Percentiles rank a stretch among this genome's conserved stretches.
Conservation (phyloP, 2,329 filamentous ascomycete species). For the Aureobasidium uvarum region DNA sequence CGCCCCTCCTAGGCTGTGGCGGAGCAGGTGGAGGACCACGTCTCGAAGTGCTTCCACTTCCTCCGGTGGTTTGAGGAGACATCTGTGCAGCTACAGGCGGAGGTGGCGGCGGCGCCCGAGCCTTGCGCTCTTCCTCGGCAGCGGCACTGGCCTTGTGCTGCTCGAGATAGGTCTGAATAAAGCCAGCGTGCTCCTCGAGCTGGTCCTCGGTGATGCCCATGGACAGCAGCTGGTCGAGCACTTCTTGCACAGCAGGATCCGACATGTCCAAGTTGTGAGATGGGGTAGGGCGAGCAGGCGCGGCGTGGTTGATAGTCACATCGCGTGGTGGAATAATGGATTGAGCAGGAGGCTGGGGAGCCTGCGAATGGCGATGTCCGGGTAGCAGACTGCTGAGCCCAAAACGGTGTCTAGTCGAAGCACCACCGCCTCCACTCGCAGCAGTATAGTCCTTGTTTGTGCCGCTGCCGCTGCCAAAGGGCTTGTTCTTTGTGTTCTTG, state of each 20-base stretch:
- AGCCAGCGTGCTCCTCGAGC: slow-evolving; percentile 65
- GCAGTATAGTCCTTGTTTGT: slow-evolving; percentile 38
- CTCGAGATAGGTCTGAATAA: slow-evolving; percentile 66
- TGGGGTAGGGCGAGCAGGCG: slow-evolving; percentile 32
- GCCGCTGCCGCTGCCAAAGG: slow-evolving; percentile 57
- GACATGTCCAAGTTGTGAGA: slow-evolving; percentile 57
- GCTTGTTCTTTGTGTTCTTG: slow-evolving; percentile 76
- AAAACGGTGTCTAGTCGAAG: slow-evolving; percentile 47
- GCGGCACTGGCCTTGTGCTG: slow-evolving; percentile 58
- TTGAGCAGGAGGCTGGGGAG: slow-evolving; percentile 44
- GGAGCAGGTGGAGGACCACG: slow-evolving; percentile 62
- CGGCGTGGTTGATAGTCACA: slow-evolving; percentile 37
- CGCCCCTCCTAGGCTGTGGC: slow-evolving; percentile 44
- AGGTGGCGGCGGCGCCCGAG: slow-evolving; percentile 61
- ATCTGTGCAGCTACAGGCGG: slow-evolving; percentile 52
- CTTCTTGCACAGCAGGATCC: slow-evolving; percentile 61
- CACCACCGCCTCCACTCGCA: slow-evolving; percentile 33
- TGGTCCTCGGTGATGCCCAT: slow-evolving; percentile 69
- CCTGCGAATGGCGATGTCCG: slow-evolving; percentile 51
- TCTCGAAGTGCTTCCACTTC: slow-evolving; percentile 53
- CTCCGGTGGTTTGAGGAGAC: slow-evolving; percentile 62
- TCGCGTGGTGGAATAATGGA: slow-evolving; percentile 53
- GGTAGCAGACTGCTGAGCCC: slow-evolving; percentile 51
- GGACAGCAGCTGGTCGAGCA: slow-evolving; percentile 59
- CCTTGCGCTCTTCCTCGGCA: slow-evolving; percentile 49